Conservation (phyloP, 345 rosid genomes). For the Noccaea bulbosa region DNA sequence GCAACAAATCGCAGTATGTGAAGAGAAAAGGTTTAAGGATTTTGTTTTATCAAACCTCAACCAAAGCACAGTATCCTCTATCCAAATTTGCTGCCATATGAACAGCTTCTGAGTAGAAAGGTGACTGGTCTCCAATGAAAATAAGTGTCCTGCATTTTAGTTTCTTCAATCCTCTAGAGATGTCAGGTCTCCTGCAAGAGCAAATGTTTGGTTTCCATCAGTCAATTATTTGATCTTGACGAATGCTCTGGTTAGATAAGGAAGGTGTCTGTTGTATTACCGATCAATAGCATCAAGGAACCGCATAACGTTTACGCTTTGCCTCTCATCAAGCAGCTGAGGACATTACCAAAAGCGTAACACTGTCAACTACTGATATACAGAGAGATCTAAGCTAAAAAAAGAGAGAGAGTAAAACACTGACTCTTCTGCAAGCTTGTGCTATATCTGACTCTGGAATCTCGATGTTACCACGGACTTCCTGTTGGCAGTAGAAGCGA, state of each 20-base stretch:
- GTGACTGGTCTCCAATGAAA: conserved; percentile 88
- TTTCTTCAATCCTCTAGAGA: conserved; percentile 67
- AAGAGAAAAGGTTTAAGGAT: not conserved
- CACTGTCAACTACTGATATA: conserved; percentile 8
- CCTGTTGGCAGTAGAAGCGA: conserved; percentile 52
- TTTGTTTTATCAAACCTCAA: conserved; percentile 66
- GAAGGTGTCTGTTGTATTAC: conserved; percentile 36
- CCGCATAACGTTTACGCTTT: conserved; percentile 63
- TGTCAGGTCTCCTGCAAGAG: conserved; percentile 79
- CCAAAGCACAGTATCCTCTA: conserved; percentile 84
- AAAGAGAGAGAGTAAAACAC: conserved; percentile 21
- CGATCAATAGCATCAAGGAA: conserved; percentile 75
- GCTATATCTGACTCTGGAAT: conserved; percentile 91
- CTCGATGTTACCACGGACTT: conserved; percentile 82
- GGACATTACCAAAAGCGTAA: conserved; percentile 29
- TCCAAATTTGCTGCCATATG: conserved; percentile 83
- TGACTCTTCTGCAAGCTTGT: conserved; percentile 86
- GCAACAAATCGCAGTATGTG: not conserved
- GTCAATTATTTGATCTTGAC: not conserved
- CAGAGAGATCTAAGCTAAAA: not conserved
- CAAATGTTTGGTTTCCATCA: conserved; percentile 18
- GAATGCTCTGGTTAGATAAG: not conserved
- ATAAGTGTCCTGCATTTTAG: conserved; percentile 85
- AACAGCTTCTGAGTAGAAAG: conserved; percentile 89
- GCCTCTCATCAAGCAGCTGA: conserved; percentile 89